Base-by-base conservation (phyloP, 2,329 filamentous ascomycete genomes). In the Colletotrichum phormii region DNA sequence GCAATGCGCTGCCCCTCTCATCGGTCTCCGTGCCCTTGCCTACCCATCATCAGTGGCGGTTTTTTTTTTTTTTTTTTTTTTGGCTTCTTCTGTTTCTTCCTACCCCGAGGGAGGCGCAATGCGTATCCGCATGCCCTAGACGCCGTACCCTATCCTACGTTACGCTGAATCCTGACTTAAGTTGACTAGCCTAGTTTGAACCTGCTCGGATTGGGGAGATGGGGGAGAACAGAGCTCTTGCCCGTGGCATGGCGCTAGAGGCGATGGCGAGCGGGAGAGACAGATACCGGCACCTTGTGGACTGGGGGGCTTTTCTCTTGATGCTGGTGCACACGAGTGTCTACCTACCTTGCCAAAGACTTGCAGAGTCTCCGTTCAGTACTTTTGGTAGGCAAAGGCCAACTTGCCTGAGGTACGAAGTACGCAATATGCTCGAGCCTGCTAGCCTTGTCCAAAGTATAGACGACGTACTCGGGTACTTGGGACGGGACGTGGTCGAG, bases 31-130 rank as follows among this genome's bases (percentile, higher is more conserved):
- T 58, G 55, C 33, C 59, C 54, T 59, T 70, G 58, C 59, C 37
- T 64, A 15, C 42, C 35, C 65, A 49, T 72, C 65, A 70, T 70
- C 66, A 35, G 70, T 72, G 70, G 70, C 70, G 65, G 42, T 55
- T 64, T 69, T 61, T n/a, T 57, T 55, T 64, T 69, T 61, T n/a
- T 57, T 55, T 64, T 69, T 61, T 55, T 64, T 69, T 61, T n/a
- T 57, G 42, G n/a, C 42, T 64, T 13, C 69, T 35, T 72, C 22
- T 42, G 42, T 53, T 37, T 37, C 42, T 49, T n/a, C 51, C 64
- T 33, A 33, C 42, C 53, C 35, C 37, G 60, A 69, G 46, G 37
- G 55, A 37, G 37, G 37, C 64, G 42, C 57, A 49, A 51, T 67
- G 29, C 54, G 55, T 53, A 67, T 51, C 46, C 42, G 57, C 58